Evolutionary conservation across 2,329 filamentous ascomycete genomes (phyloP).

Genomic region (Sporothrix protearum): DNA sequence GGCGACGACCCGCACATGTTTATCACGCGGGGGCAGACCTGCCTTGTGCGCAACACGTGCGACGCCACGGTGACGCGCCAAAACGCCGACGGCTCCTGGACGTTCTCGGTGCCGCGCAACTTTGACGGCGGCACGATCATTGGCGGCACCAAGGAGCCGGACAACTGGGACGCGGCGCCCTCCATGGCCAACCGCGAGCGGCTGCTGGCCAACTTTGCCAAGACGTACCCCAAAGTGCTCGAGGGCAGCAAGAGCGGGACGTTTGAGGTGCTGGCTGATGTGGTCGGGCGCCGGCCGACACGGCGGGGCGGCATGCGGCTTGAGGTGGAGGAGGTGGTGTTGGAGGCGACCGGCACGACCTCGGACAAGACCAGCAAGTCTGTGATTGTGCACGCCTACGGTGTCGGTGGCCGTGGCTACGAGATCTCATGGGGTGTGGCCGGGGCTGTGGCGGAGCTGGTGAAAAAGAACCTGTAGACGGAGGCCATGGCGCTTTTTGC

Average conservation of each 20-base stretch:
- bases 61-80: slow-evolving; percentile 54
- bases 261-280: slow-evolving; percentile 35
- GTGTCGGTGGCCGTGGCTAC: slow-evolving; percentile 58
- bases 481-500: neutral
- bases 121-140: slow-evolving; percentile 62
- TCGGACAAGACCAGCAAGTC: neutral
- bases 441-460: slow-evolving; percentile 44
- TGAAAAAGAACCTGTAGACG: slow-evolving; percentile 29
- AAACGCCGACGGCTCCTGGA: slow-evolving; percentile 59
- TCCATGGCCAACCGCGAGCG: slow-evolving; percentile 44
- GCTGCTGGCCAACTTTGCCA: slow-evolving; percentile 43
- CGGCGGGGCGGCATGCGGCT: slow-evolving; percentile 49
- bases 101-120: slow-evolving; percentile 59
- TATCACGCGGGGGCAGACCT: slow-evolving; percentile 48
- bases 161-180: slow-evolving; percentile 53
- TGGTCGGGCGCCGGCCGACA: slow-evolving; percentile 47
- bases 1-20: slow-evolving; percentile 39
- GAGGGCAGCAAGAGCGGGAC: slow-evolving; percentile 13
- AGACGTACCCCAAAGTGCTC: slow-evolving; percentile 38
- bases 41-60: slow-evolving; percentile 41
- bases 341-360: neutral
- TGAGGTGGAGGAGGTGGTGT: slow-evolving; percentile 44
- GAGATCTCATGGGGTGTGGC: slow-evolving; percentile 61
- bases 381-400: slow-evolving; percentile 54
- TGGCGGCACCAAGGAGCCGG: slow-evolving; percentile 61